Evolutionary conservation across 768 basidiomycete species (phyloP), one percentile per base, ranked within the genome.

Genomic region (Fomitopsis serialis): DNA sequence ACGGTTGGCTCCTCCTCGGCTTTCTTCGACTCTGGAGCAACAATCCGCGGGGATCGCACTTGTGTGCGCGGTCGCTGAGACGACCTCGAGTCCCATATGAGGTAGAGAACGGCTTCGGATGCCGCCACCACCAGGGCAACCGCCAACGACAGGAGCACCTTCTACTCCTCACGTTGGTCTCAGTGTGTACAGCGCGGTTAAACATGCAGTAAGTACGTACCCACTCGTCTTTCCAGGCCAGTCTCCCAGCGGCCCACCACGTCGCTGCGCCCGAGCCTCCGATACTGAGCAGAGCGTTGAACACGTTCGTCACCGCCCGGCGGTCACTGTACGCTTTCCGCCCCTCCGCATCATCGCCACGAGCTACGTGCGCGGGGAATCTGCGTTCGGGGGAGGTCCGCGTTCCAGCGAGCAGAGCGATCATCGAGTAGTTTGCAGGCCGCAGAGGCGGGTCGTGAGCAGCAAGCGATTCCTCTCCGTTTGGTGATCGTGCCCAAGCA

Each of bases 341-440:
- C 11, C 45, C n/a, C 54, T 43, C 72, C 75, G 49, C 63, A 52
- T 78, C n/a, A n/a, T 71, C 56, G 80, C 53, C 21, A 46, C 8
- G 17, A 19, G 37, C 1, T 76, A 27, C 76, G 77, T 53, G 75
- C 75, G 53, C 66, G 69, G 82, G 82, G 55, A 89, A 87, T 34
- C 75, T 81, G 50, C 85, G 79, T 54, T 87, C 82, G 21, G 90
- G 90, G 6, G 88, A 89, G n/a, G 89, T 85, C 42, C 76, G 79
- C 6, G 84, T 77, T 35, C 90, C 90, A 15, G 91, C 89, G 5
- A 93, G 79, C 34, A 93, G 72, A 19, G 88, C 71, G 36, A 90
- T 70, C 82, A 89, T 90, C 6, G 76, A 71, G 64, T 88, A 92
- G 13, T 77, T 72, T 21, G 70, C 69, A 4, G 80, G 70, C 53